phyloP scores from a whole-genome alignment of 257 asterid species.

The Parsonsia alboflavescens region DNA sequence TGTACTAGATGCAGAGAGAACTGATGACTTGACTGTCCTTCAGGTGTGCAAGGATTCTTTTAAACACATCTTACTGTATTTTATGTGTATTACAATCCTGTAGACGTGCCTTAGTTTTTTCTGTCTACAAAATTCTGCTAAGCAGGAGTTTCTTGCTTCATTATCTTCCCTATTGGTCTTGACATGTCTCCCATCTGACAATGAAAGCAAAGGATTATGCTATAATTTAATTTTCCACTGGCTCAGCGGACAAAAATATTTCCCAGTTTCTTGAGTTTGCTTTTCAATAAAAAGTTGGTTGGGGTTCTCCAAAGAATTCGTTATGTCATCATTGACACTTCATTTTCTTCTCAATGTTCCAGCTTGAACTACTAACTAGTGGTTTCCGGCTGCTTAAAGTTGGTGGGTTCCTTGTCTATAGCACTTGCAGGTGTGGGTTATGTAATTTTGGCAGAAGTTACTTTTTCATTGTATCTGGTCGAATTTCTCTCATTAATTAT shows the following conservation, averaged over 20 bases:
- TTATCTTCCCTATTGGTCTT: background rate
- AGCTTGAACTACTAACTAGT: conserved; percentile 73
- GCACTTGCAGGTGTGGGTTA: conserved; percentile 80
- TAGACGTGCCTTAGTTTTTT: background rate
- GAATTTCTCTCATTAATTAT: background rate
- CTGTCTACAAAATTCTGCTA: background rate
- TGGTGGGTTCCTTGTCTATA: conserved; percentile 85
- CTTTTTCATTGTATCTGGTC: conserved; percentile 4
- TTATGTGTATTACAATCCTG: background rate
- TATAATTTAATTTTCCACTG: background rate
- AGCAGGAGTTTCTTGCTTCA: background rate
- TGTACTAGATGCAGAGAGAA: conserved; percentile 85
- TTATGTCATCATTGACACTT: background rate
- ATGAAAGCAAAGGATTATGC: background rate
- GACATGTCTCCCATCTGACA: background rate
- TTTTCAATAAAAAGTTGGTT: background rate
- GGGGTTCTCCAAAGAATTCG: background rate
- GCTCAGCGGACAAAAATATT: background rate
- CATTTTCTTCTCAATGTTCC: conserved; percentile 20
- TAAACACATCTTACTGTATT: background rate
- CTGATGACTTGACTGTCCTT: conserved; percentile 62
- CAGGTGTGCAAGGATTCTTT: conserved; percentile 44
- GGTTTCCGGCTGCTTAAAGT: conserved; percentile 82
- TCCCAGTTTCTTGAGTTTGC: background rate
- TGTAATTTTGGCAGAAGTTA: conserved; percentile 6